phyloP scores from a whole-genome alignment of 2,329 filamentous ascomycete genomes.

The Coniochaeta sp. region DNA sequence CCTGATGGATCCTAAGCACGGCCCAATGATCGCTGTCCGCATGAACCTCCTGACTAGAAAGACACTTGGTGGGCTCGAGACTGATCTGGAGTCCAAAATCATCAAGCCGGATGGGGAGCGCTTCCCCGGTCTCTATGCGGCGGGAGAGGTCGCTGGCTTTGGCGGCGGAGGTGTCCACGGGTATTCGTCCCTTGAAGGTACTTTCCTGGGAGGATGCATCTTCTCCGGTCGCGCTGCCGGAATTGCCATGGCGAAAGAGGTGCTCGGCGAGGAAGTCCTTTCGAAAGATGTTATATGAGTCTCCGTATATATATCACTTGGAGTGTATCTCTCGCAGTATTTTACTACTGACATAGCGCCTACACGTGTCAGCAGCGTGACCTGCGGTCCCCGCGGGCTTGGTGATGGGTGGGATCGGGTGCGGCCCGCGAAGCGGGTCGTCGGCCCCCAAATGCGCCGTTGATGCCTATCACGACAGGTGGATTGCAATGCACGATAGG shows the following conservation, averaged over 20 bases:
- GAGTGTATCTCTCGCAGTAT: too few species aligned
- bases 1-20: constrained; percentile 44
- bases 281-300: not conserved
- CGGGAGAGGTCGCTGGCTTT: constrained; percentile 53
- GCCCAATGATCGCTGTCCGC: constrained; percentile 51
- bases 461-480: too few species aligned
- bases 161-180: constrained; percentile 56
- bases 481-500: constrained; percentile 9
- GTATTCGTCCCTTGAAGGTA: constrained; percentile 54
- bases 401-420: too few species aligned
- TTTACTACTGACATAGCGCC: too few species aligned
- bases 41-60: constrained; percentile 56
- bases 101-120: constrained; percentile 37
- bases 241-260: constrained; percentile 42
- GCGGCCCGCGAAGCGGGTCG: too few species aligned
- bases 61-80: constrained; percentile 53
- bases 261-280: constrained; percentile 11
- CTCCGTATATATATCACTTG: too few species aligned
- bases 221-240: constrained; percentile 53
- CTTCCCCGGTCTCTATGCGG: constrained; percentile 51
- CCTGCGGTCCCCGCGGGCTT: too few species aligned
- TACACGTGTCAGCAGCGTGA: too few species aligned
- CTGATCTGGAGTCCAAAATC: constrained; percentile 47
- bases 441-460: too few species aligned
- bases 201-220: constrained; percentile 55